Conservation (phyloP, 192 early-diverging fungal species). For the Funneliformis mosseae region DNA sequence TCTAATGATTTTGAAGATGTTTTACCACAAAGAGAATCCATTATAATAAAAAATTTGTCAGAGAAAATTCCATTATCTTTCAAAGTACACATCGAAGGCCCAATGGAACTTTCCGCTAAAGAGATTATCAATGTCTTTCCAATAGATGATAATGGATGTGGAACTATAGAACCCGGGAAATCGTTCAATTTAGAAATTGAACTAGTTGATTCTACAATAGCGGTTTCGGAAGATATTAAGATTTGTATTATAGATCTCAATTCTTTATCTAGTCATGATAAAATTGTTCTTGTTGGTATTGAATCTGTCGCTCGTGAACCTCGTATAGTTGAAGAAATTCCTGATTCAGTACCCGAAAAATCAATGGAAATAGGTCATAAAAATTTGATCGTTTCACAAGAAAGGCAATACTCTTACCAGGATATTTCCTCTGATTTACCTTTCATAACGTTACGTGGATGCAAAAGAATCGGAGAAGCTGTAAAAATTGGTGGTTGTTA, state of each 20-base stretch:
- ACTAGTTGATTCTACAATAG: constrained; percentile 62
- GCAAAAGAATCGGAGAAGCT: constrained; percentile 60
- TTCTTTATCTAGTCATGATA: constrained; percentile 59
- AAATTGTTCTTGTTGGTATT: constrained; percentile 66
- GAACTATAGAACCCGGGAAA: constrained; percentile 60
- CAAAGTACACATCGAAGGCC: constrained; percentile 70
- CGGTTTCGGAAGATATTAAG: constrained; percentile 77
- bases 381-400: background rate
- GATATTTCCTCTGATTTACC: constrained; percentile 40
- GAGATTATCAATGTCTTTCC: constrained; percentile 64
- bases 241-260: constrained; percentile 70
- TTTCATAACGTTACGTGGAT: constrained; percentile 64
- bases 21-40: constrained; percentile 42
- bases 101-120: constrained; percentile 68
- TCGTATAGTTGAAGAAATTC: constrained; percentile 38
- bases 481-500: constrained; percentile 64
- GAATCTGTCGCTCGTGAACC: constrained; percentile 48
- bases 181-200: constrained; percentile 59
- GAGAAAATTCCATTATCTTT: constrained; percentile 64
- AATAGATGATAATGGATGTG: constrained; percentile 59
- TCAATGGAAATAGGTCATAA: background rate
- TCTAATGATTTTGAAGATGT: constrained; percentile 23
- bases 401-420: background rate
- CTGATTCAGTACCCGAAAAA: constrained; percentile 38
- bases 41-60: constrained; percentile 70